Conservation (phyloP, 352 stramenopile genomes). For the Phytophthora rubi region DNA sequence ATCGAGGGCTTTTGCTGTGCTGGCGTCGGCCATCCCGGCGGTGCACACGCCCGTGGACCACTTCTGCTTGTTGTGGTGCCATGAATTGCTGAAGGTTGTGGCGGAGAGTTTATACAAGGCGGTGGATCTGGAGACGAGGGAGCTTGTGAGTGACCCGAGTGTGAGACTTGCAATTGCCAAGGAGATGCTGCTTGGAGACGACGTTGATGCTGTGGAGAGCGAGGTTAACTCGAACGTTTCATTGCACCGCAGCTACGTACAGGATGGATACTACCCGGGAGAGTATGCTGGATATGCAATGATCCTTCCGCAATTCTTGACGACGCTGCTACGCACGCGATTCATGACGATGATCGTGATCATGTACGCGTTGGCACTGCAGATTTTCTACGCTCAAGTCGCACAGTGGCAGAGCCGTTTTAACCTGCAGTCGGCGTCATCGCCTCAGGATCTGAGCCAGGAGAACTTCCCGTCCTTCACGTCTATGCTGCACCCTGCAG, state of each 20-base stretch:
- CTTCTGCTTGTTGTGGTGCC: constrained; percentile 86
- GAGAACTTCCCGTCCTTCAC: constrained; percentile 65
- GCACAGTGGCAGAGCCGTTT: constrained; percentile 75
- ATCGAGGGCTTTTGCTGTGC: constrained; percentile 45
- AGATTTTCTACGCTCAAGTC: constrained; percentile 73
- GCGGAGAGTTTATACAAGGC: constrained; percentile 67
- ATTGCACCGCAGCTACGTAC: constrained; percentile 56
- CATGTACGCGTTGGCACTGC: constrained; percentile 69
- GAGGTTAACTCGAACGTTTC: constrained; percentile 32
- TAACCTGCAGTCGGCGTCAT: constrained; percentile 44
- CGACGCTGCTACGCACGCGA: constrained; percentile 57
- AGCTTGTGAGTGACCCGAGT: constrained; percentile 49
- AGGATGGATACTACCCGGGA: constrained; percentile 54
- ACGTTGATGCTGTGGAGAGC: constrained; percentile 12
- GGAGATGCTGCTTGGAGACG: constrained; percentile 43
- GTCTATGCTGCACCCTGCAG: constrained; percentile 59
- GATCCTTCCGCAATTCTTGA: constrained; percentile 53
- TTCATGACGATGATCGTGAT: constrained; percentile 57
- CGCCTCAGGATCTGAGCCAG: constrained; percentile 27
- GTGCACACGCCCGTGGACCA: constrained; percentile 80
- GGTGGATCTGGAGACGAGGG: constrained; percentile 54
- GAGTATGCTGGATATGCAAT: constrained; percentile 58
- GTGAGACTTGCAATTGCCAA: constrained; percentile 54
- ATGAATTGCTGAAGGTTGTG: constrained; percentile 76
- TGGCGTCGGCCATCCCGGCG: constrained; percentile 68